Percentiles rank a stretch among this genome's conserved stretches.
Conservation (phyloP, 306 rosid genomes). For the Senna siamea region DNA sequence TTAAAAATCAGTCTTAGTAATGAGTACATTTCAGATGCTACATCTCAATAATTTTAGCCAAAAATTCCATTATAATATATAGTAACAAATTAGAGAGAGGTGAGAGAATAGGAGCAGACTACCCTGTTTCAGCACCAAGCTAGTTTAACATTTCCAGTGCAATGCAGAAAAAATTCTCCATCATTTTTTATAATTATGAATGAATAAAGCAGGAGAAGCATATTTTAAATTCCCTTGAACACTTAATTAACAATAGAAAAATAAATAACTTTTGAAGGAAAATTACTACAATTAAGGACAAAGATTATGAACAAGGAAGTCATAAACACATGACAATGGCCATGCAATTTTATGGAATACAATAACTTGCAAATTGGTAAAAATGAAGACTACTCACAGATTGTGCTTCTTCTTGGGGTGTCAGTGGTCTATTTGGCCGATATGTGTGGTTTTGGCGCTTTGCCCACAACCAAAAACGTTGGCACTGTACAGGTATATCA, state of each 20-base stretch:
- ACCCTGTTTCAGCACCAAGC: not conserved
- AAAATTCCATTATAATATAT: not conserved
- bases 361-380: not conserved
- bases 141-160: not conserved
- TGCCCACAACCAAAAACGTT: slow-evolving; percentile 96
- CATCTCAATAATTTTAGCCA: slow-evolving; percentile 3
- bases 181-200: not conserved
- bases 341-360: slow-evolving; percentile 26
- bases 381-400: slow-evolving; percentile 53
- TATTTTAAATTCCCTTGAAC: slow-evolving; percentile 2
- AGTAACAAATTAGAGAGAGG: not conserved
- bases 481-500: slow-evolving; percentile 80
- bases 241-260: not conserved
- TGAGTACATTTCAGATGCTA: not conserved
- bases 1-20: not conserved
- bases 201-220: not conserved
- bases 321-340: not conserved
- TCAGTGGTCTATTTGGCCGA: slow-evolving; percentile 78
- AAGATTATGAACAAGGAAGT: not conserved
- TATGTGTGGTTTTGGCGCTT: slow-evolving; percentile 91
- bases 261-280: not conserved
- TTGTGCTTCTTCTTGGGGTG: slow-evolving; percentile 79
- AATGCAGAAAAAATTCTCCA: slow-evolving; percentile 3
- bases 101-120: not conserved
- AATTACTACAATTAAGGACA: not conserved